Evolutionary conservation across 257 asterid genomes (phyloP).

Genomic region (Nicotiana knightiana): DNA sequence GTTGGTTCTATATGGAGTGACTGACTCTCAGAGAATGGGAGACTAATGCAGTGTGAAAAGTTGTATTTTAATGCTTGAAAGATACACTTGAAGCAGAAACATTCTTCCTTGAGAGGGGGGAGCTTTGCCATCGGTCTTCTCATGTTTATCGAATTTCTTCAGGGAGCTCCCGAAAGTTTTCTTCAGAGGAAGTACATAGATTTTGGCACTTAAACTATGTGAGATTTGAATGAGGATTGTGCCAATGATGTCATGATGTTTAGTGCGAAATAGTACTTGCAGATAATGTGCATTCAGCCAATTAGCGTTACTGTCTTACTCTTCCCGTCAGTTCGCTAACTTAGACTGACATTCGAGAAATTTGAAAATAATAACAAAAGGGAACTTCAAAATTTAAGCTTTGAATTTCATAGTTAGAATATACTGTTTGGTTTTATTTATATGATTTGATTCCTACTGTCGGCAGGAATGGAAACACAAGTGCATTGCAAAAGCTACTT

Average conservation of each 20-base stretch:
- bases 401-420: not conserved
- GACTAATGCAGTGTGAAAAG: not conserved
- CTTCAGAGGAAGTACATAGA: not conserved
- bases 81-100: not conserved
- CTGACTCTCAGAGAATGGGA: not conserved
- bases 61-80: not conserved
- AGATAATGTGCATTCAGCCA: not conserved
- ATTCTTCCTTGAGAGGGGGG: too few species aligned
- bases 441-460: constrained; percentile 5
- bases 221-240: not conserved
- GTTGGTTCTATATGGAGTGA: not conserved
- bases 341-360: not conserved
- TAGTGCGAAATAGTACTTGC: not conserved
- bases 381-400: not conserved
- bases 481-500: constrained; percentile 66
- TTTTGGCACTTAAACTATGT: not conserved
- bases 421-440: not conserved
- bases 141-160: too few species aligned
- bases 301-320: not conserved
- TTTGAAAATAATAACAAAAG: not conserved
- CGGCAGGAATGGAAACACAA: constrained; percentile 83
- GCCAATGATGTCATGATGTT: not conserved
- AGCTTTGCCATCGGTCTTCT: too few species aligned
- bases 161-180: too few species aligned
- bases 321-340: not conserved